A percentile compares a stretch with the other conserved stretches of the same genome.
These are phyloP conservation scores for Aethionema arabicum DNA, from an alignment of 345 rosid genomes.

Conservation along the genomic window DNA sequence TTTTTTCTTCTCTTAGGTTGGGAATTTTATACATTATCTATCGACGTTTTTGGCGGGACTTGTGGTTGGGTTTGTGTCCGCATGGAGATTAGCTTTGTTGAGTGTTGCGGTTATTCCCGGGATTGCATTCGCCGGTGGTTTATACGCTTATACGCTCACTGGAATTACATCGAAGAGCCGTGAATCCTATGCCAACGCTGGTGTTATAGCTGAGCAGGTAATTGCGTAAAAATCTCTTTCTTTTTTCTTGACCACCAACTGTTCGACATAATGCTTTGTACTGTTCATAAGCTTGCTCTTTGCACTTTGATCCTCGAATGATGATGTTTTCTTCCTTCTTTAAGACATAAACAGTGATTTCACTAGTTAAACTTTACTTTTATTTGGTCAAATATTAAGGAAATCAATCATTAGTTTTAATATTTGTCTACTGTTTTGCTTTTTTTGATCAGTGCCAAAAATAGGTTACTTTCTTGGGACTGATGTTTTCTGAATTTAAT, in stretches of 20 bases:
- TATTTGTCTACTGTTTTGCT: background rate
- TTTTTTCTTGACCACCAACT: conserved; percentile 16
- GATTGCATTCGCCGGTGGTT: conserved; percentile 98
- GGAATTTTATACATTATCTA: conserved; percentile 91
- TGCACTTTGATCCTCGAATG: conserved; percentile 34
- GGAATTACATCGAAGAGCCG: conserved; percentile 98
- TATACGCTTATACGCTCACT: conserved; percentile 94
- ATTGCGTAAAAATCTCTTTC: conserved; percentile 5
- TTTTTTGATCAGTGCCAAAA: conserved; percentile 16
- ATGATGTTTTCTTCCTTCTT: conserved; percentile 31
- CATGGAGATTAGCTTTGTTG: conserved; percentile 92
- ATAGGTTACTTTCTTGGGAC: background rate
- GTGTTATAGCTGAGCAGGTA: conserved; percentile 98
- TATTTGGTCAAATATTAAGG: conserved; percentile 10
- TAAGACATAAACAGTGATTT: conserved; percentile 25
- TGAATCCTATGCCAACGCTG: conserved; percentile 95
- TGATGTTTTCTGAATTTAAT: background rate
- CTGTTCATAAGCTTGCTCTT: conserved; percentile 37
- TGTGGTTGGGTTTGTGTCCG: conserved; percentile 98
- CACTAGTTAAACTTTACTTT: background rate
- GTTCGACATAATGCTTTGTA: conserved; percentile 30
- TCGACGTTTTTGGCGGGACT: conserved; percentile 98
- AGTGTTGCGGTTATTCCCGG: conserved; percentile 99
- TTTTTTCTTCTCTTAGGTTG: conserved; percentile 53
- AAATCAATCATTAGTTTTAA: conserved; percentile 22